phyloP scores from a whole-genome alignment of 2,329 filamentous ascomycete genomes.

The Calcarisporium arbuscula region DNA sequence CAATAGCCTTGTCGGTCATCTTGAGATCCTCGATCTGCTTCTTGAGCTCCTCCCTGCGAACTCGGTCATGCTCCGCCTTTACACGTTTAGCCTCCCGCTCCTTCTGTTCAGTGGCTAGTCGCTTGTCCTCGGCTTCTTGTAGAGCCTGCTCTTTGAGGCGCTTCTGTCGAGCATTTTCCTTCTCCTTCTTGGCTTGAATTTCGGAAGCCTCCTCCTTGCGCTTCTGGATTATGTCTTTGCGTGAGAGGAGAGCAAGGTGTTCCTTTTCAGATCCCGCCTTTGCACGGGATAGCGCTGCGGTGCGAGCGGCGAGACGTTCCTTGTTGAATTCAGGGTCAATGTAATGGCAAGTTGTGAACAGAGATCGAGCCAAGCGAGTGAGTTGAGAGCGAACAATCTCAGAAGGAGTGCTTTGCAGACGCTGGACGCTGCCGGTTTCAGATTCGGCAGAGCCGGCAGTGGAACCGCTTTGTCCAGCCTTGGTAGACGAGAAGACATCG shows the following conservation, averaged over 20 bases:
- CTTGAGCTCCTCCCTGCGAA: slow-evolving; percentile 89
- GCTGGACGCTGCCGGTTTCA: slow-evolving; percentile 80
- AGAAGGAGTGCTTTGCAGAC: slow-evolving; percentile 92
- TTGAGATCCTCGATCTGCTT: slow-evolving; percentile 89
- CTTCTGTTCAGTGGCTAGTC: slow-evolving; percentile 85
- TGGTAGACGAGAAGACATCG: slow-evolving; percentile 95
- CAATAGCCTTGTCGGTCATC: slow-evolving; percentile 68
- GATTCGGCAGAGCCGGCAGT: slow-evolving; percentile 80
- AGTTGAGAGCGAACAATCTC: slow-evolving; percentile 97
- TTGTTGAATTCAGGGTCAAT: slow-evolving; percentile 87
- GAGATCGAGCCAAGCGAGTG: slow-evolving; percentile 80
- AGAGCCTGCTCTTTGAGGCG: slow-evolving; percentile 79
- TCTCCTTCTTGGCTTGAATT: slow-evolving; percentile 79
- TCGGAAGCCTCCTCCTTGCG: slow-evolving; percentile 95
- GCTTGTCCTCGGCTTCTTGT: slow-evolving; percentile 82
- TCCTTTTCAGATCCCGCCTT: slow-evolving; percentile 87
- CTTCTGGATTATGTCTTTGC: slow-evolving; percentile 89
- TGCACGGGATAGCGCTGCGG: slow-evolving; percentile 73
- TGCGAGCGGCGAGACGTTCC: slow-evolving; percentile 69
- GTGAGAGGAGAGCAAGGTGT: slow-evolving; percentile 74
- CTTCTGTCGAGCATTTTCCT: slow-evolving; percentile 86
- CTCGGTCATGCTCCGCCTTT: slow-evolving; percentile 80
- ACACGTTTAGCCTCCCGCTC: slow-evolving; percentile 83
- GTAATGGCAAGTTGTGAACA: slow-evolving; percentile 92
- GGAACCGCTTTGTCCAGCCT: slow-evolving; percentile 81